A percentile compares a stretch with the other conserved stretches of the same genome.
phyloP scores from a whole-genome alignment of 805 yeast genomes.

The Starmerella scarabaei region DNA sequence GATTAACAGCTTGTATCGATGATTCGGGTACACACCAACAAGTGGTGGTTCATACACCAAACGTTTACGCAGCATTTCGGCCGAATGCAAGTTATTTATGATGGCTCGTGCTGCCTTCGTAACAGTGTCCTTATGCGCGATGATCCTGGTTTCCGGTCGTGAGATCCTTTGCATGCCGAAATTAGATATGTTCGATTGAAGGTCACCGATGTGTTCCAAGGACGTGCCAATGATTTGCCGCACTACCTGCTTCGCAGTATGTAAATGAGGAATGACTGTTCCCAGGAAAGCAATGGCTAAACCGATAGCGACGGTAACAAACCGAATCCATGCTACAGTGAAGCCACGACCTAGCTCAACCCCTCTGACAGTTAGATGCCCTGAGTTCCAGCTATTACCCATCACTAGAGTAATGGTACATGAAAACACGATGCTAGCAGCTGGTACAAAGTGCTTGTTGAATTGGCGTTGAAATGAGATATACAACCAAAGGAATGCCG shows the following conservation, averaged over 20 bases:
- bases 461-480: constrained; percentile 26
- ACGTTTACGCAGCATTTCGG: constrained; percentile 16
- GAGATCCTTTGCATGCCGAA: constrained; percentile 23
- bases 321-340: constrained; percentile 27
- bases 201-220: constrained; percentile 22
- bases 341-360: constrained; percentile 23
- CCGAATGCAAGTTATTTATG: constrained; percentile 17
- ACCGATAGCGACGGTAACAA: constrained; percentile 26
- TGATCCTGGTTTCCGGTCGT: constrained; percentile 19
- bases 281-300: constrained; percentile 25
- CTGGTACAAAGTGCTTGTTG: constrained; percentile 22
- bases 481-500: constrained; percentile 21
- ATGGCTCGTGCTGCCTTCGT: constrained; percentile 15
- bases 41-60: constrained; percentile 28
- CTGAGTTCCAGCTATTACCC: constrained; percentile 26
- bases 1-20: constrained; percentile 24
- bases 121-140: constrained; percentile 20
- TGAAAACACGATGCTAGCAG: constrained; percentile 24
- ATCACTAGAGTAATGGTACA: constrained; percentile 24
- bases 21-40: constrained; percentile 26
- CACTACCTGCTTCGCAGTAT: constrained; percentile 25
- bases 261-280: constrained; percentile 25
- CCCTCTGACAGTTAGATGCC: constrained; percentile 15
- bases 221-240: constrained; percentile 22
- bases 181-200: constrained; percentile 24